Percentiles rank a stretch among this genome's conserved stretches.
Evolutionary conservation across 2,329 filamentous ascomycete genomes (phyloP).

Genomic region (Colletotrichum sansevieriae): DNA sequence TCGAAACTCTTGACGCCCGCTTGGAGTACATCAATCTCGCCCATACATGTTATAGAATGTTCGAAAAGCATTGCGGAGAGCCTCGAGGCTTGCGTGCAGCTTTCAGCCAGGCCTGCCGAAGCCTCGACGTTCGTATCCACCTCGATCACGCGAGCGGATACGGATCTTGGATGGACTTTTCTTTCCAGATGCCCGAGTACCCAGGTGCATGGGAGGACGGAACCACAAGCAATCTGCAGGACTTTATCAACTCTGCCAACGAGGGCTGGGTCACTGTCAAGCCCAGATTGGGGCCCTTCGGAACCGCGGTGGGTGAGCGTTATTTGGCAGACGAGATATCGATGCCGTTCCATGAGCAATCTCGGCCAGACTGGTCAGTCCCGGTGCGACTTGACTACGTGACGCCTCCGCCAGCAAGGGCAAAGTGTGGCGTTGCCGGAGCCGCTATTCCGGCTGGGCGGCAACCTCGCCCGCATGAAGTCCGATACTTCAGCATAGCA

Average conservation of each 20-base stretch:
- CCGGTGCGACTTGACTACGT: neutral
- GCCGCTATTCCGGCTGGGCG: neutral
- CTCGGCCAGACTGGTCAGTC: neutral
- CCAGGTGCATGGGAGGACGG: neutral
- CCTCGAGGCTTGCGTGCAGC: slow-evolving; percentile 2
- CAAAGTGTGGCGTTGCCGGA: neutral
- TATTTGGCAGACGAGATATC: neutral
- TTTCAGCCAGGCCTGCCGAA: neutral
- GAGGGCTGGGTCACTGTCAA: neutral
- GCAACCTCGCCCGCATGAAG: neutral
- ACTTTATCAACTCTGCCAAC: neutral
- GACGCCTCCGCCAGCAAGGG: neutral
- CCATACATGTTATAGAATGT: neutral
- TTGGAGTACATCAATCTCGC: too few relatives aligned
- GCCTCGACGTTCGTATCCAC: neutral
- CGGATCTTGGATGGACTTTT: slow-evolving; percentile 29
- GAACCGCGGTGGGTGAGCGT: neutral
- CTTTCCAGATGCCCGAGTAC: slow-evolving; percentile 27
- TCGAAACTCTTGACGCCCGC: too few relatives aligned
- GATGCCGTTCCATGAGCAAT: too few relatives aligned
- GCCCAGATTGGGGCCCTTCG: neutral
- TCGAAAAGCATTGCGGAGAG: neutral
- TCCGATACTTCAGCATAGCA: slow-evolving; percentile 21
- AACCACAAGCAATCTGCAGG: neutral
- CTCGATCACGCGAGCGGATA: neutral